A percentile compares a stretch with the other conserved stretches of the same genome.
Evolutionary conservation across 352 stramenopile genomes (phyloP).

Genomic region (Phytophthora pluvialis): DNA sequence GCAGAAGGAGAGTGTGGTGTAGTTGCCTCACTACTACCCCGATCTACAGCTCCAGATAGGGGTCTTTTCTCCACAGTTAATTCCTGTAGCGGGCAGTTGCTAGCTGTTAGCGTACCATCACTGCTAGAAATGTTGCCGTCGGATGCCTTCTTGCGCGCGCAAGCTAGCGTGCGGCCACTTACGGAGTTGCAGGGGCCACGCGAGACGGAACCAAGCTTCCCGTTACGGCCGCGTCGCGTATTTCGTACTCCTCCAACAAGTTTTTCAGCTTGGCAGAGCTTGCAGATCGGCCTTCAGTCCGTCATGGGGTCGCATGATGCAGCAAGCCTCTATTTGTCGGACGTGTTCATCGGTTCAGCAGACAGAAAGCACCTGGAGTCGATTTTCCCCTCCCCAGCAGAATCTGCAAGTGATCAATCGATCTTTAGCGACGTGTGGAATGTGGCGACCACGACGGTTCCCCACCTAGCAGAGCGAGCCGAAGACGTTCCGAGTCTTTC

Average conservation of each 20-base stretch:
- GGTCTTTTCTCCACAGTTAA: conserved; percentile 3
- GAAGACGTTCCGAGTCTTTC: conserved; percentile 66
- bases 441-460: conserved; percentile 37
- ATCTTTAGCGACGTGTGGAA: conserved; percentile 59
- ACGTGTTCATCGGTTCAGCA: conserved; percentile 23
- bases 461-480: conserved; percentile 34
- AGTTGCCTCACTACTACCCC: conserved; percentile 17
- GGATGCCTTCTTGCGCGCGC: conserved; percentile 59
- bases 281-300: conserved; percentile 50
- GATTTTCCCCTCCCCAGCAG: conserved; percentile 9
- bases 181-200: conserved; percentile 39
- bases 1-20: conserved; percentile 56
- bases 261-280: conserved; percentile 44
- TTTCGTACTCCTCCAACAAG: conserved; percentile 47
- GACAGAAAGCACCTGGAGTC: conserved; percentile 31
- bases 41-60: background rate
- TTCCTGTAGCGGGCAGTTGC: background rate
- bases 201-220: conserved; percentile 60
- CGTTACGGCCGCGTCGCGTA: conserved; percentile 55
- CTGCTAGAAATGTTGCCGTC: conserved; percentile 50
- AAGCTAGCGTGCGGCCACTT: conserved; percentile 59
- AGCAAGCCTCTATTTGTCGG: conserved; percentile 30
- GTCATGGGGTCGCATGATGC: conserved; percentile 30
- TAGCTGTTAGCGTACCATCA: conserved; percentile 26
- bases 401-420: conserved; percentile 6